Evolutionary conservation across 805 yeast genomes (phyloP).

Genomic region (Maudiozyma saulgeensis): DNA sequence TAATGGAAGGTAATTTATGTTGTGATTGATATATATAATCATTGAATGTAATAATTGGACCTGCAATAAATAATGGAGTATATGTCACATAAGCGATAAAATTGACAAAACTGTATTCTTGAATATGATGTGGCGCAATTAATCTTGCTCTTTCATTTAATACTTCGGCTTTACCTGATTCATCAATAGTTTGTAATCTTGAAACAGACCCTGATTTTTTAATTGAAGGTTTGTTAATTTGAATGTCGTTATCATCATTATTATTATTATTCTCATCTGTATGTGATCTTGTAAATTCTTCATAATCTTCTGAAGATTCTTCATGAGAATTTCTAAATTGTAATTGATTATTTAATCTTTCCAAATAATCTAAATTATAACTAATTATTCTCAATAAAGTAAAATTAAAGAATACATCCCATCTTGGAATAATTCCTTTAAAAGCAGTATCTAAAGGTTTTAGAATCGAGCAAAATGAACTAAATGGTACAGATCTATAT

Average conservation of each 20-base stretch:
- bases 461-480: conserved; percentile 33
- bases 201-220: conserved; percentile 4
- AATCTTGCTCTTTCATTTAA: conserved; percentile 57
- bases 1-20: conserved; percentile 51
- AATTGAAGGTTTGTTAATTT: background rate
- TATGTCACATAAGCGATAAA: conserved; percentile 72
- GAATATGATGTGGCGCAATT: conserved; percentile 48
- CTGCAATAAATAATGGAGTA: conserved; percentile 88
- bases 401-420: conserved; percentile 96
- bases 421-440: conserved; percentile 71
- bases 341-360: conserved; percentile 38
- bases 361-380: conserved; percentile 67
- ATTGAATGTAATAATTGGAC: conserved; percentile 88
- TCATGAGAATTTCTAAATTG: conserved; percentile 18
- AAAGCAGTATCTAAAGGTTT: conserved; percentile 49
- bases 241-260: background rate
- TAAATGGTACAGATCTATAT: conserved; percentile 46
- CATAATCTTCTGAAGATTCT: background rate
- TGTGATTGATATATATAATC: conserved; percentile 73
- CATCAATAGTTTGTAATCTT: conserved; percentile 13
- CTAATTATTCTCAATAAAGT: conserved; percentile 77
- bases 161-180: conserved; percentile 9
- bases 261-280: background rate
- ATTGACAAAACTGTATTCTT: conserved; percentile 54
- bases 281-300: background rate